Conservation (phyloP, 805 yeast species). For the Kluyveromyces aestuarii region DNA sequence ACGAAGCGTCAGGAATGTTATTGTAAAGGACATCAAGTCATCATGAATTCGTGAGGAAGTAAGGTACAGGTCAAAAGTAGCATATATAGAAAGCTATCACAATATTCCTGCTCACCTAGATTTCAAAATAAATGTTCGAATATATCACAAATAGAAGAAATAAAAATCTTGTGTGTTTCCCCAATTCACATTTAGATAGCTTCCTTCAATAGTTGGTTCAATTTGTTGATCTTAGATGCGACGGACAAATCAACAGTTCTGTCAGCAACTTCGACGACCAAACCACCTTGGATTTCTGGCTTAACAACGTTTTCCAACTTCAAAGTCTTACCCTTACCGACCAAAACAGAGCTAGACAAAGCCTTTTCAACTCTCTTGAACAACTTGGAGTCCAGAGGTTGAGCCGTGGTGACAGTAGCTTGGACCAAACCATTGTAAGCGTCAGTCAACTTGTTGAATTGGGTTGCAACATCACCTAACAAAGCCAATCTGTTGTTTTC, state of each 20-base stretch:
- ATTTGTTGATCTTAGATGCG: conserved; percentile 72
- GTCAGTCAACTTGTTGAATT: conserved; percentile 70
- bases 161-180: not conserved
- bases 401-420: conserved; percentile 85
- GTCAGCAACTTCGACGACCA: conserved; percentile 93
- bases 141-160: not conserved
- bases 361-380: conserved; percentile 73
- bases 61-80: not conserved
- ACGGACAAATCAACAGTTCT: conserved; percentile 92
- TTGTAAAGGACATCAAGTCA: conserved; percentile 2
- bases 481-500: conserved; percentile 88
- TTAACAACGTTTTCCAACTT: conserved; percentile 74
- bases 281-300: conserved; percentile 91
- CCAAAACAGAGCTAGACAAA: conserved; percentile 66
- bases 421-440: conserved; percentile 89
- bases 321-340: conserved; percentile 80
- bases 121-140: not conserved
- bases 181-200: conserved; percentile 45
- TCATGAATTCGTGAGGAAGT: conserved; percentile 2
- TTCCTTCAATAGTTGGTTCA: conserved; percentile 83
- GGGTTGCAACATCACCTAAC: conserved; percentile 53
- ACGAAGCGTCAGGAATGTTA: conserved; percentile 3
- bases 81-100: not conserved
- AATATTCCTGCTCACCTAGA: not conserved
- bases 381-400: conserved; percentile 72